Percentiles rank a stretch among this genome's conserved stretches.
Evolutionary conservation across 2,329 filamentous ascomycete species (phyloP).

Genomic region (Stachybotrys chartarum): DNA sequence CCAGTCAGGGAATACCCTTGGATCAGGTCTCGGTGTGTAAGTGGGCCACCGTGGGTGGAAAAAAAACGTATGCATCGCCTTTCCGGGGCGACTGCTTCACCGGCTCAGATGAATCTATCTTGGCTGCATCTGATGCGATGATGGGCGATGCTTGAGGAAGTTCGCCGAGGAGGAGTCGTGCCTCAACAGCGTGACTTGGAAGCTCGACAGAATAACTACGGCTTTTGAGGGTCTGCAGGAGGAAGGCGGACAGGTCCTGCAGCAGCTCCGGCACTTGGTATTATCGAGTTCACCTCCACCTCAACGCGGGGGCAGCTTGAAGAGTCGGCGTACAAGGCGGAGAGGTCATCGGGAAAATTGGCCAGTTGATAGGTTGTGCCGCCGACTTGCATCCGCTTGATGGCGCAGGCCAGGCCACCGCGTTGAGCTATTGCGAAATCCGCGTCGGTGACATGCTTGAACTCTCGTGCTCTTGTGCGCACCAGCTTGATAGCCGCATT

Average conservation of each 20-base stretch:
- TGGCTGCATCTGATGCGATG: too few relatives aligned
- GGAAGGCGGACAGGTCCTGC: background rate
- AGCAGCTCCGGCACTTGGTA: background rate
- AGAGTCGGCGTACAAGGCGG: slow-evolving; percentile 10
- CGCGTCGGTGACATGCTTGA: slow-evolving; percentile 1
- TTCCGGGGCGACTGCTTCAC: too few relatives aligned
- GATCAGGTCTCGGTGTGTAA: too few relatives aligned
- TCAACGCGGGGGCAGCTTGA: slow-evolving; percentile 15
- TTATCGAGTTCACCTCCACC: slow-evolving; percentile 6
- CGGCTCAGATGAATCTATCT: too few relatives aligned
- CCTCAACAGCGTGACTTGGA: background rate
- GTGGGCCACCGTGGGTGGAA: too few relatives aligned
- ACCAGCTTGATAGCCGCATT: slow-evolving; percentile 12
- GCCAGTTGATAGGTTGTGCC: slow-evolving; percentile 14
- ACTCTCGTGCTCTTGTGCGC: slow-evolving; percentile 7
- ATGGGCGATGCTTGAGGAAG: too few relatives aligned
- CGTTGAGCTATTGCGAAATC: slow-evolving; percentile 1
- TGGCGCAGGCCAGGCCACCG: slow-evolving; percentile 1
- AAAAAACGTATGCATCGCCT: too few relatives aligned
- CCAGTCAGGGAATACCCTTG: too few relatives aligned
- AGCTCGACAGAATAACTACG: too few relatives aligned
- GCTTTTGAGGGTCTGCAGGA: too few relatives aligned
- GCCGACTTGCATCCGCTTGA: slow-evolving; percentile 15
- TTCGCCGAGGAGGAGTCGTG: background rate
- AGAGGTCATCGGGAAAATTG: slow-evolving; percentile 18